A percentile compares a stretch with the other conserved stretches of the same genome.
phyloP scores from a whole-genome alignment of 225 moss, liverwort and hornwort species.

The Rhytidiadelphus loreus region DNA sequence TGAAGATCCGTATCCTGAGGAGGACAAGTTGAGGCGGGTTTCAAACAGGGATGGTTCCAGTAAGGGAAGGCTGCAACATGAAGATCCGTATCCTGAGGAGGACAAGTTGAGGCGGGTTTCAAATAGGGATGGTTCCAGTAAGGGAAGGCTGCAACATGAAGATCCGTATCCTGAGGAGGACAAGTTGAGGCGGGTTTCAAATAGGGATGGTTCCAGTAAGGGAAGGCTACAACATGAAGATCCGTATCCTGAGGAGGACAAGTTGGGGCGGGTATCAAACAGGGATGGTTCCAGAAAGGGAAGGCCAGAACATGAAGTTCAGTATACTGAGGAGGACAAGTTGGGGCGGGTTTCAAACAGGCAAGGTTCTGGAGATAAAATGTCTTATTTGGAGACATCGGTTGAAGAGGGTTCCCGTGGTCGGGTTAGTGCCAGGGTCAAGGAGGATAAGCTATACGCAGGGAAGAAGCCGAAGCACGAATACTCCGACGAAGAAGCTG shows the following conservation, averaged over 20 bases:
- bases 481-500: constrained; percentile 9
- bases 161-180: not conserved
- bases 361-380: not conserved
- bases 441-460: not conserved
- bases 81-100: not conserved
- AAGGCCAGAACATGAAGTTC: not conserved
- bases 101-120: not conserved
- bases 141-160: not conserved
- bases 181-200: not conserved
- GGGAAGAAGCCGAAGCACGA: not conserved
- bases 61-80: not conserved
- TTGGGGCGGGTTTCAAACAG: not conserved
- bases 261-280: not conserved
- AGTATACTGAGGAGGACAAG: not conserved
- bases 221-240: not conserved
- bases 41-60: not conserved
- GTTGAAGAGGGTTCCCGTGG: constrained; percentile 4
- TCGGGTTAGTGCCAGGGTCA: not conserved
- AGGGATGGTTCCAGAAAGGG: not conserved
- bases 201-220: not conserved
- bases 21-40: no score
- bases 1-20: not conserved
- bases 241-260: not conserved
- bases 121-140: not conserved
- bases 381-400: not conserved